These are phyloP conservation scores for Boletus tomentosulus DNA, from an alignment of 768 basidiomycete species.

Conservation along the genomic window DNA sequence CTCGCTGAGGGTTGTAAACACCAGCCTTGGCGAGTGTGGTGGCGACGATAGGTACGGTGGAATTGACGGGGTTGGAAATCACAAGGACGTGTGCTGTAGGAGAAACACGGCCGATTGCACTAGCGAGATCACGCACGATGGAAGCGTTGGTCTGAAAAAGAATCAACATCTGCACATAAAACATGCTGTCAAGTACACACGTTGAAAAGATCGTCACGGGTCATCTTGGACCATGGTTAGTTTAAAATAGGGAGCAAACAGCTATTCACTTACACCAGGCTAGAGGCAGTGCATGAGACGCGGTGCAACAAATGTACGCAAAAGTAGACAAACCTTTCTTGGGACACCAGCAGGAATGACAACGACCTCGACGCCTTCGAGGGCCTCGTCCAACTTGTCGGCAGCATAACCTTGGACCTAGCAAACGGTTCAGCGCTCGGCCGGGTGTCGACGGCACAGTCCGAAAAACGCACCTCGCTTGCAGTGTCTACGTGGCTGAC, in stretches of 20 bases:
- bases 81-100: conserved; percentile 93
- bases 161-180: neutral
- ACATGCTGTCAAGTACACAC: conserved; percentile 41
- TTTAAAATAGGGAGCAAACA: neutral
- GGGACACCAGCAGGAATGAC: conserved; percentile 99
- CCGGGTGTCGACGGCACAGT: neutral
- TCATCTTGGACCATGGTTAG: conserved; percentile 63
- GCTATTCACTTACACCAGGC: conserved; percentile 70
- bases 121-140: conserved; percentile 94
- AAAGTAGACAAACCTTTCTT: conserved; percentile 66
- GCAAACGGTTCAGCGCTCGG: conserved; percentile 9
- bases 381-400: conserved; percentile 84
- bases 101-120: conserved; percentile 77
- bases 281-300: conserved; percentile 36
- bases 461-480: conserved; percentile 61
- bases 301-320: neutral
- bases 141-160: conserved; percentile 83
- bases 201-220: conserved; percentile 95
- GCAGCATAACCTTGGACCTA: conserved; percentile 79
- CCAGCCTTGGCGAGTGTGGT: conserved; percentile 87
- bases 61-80: conserved; percentile 99
- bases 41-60: conserved; percentile 96
- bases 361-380: conserved; percentile 87
- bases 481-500: conserved; percentile 90
- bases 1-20: conserved; percentile 80